Base-by-base conservation (phyloP, 179 eudicot genomes). In the Monotropa hypopitys region DNA sequence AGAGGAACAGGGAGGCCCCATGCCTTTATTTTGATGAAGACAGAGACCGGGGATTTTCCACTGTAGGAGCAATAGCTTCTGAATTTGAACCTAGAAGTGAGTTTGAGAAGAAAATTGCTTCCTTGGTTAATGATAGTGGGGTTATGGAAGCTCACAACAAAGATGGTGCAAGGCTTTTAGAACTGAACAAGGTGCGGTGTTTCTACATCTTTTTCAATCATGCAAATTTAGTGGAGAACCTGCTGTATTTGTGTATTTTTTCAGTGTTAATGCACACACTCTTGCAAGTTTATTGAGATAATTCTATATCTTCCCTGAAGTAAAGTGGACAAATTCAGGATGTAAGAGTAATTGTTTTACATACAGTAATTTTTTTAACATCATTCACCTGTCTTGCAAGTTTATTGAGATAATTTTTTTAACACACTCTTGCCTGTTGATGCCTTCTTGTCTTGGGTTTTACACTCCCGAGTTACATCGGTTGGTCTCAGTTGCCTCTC, bases 121-220 rank as follows among this genome's bases (percentile, higher is more conserved):
- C 92, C 38, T 72, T 96, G 62, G 82, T 89, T 57, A 86, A 88
- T 68, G 82, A 85, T 83, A 81, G 79, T 63, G 89, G 88, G 70
- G 87, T 93, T 69, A 81, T 84, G 53, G 97, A 93, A 74, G 99
- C 99, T 63, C 91, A 90, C 84, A 84, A 72, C 43, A 86, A 84
- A 75, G 99, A 95, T 81, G 98, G 99, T 82, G 92, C 92, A 61
- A 91, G 88, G 82, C 88, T 95, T 84, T 90, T 95, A 49, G 98
- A 93, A 85, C 83, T 93, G 42, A 95, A 95, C 88, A 88, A 93
- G 93, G 98, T 95, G 84, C 72, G 77, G 49, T 74, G 67, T 47
- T 65, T n/a, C 53, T 73, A 47, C 45, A 7, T 38, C 26, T 76
- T 50, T 46, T 12, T 38, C 47, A n/a, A 13, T 65, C 5, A 16